These are phyloP conservation scores for Dendrobium nobile DNA, from an alignment of 106 monocot genomes.

Conservation along the genomic window DNA sequence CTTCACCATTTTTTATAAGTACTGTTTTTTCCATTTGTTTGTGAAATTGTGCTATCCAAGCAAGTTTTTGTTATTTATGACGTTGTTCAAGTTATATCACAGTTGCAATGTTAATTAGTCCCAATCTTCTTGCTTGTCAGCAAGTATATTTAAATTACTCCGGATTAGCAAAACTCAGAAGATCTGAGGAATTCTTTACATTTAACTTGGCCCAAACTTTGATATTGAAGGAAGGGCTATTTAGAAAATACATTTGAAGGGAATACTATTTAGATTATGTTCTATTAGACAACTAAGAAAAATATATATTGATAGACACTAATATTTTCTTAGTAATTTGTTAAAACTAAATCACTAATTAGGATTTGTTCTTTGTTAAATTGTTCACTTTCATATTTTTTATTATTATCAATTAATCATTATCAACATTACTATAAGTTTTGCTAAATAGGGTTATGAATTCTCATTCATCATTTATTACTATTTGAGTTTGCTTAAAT, in stretches of 20 bases:
- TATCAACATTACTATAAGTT: neutral
- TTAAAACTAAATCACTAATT: neutral
- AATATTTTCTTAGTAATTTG: neutral
- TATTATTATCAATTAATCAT: neutral
- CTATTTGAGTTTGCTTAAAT: neutral
- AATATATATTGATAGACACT: neutral
- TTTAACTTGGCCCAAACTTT: neutral
- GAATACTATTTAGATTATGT: neutral
- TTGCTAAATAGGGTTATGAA: neutral
- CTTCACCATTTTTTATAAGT: neutral
- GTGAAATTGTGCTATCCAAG: neutral
- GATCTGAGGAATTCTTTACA: neutral
- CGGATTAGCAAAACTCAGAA: neutral
- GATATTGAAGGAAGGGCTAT: neutral
- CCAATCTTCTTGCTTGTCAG: neutral
- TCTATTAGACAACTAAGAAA: neutral
- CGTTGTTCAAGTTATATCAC: neutral
- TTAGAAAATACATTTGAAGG: neutral
- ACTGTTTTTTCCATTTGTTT: neutral
- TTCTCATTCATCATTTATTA: neutral
- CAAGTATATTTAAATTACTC: neutral
- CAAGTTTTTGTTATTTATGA: neutral
- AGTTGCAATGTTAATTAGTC: neutral
- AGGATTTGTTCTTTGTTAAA: neutral
- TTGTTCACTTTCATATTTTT: neutral